Evolutionary conservation across 345 rosid species (phyloP).

Genomic region (Cardamine occulta): DNA sequence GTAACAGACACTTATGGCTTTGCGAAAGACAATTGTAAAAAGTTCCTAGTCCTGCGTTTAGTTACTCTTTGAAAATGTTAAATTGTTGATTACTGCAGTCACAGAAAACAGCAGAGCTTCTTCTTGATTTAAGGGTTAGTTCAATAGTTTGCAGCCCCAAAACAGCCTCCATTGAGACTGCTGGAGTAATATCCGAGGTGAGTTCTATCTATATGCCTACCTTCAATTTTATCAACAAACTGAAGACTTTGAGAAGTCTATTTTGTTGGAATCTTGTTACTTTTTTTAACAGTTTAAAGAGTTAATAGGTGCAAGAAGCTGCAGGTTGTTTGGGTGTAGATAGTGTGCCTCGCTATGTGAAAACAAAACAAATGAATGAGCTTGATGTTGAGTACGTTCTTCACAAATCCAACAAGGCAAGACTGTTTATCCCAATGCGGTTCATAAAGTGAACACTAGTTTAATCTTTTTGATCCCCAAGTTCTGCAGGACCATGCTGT

Average conservation of each 20-base stretch:
- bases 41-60: neutral
- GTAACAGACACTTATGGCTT: constrained; percentile 44
- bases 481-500: constrained; percentile 49
- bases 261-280: neutral
- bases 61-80: constrained; percentile 23
- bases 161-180: constrained; percentile 65
- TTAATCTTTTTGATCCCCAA: constrained; percentile 9
- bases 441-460: constrained; percentile 5
- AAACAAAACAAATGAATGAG: constrained; percentile 57
- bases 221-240: neutral
- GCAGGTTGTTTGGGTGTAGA: constrained; percentile 70
- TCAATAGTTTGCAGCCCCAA: constrained; percentile 64
- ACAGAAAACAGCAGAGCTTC: constrained; percentile 91
- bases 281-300: constrained; percentile 3
- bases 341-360: constrained; percentile 72
- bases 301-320: constrained; percentile 85
- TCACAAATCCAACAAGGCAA: constrained; percentile 60
- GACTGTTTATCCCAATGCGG: constrained; percentile 24
- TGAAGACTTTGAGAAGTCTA: constrained; percentile 10
- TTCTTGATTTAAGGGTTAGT: constrained; percentile 78
- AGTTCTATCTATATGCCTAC: constrained; percentile 27
- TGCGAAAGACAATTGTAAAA: neutral
- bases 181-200: constrained; percentile 64
- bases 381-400: constrained; percentile 55
- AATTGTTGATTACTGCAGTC: constrained; percentile 57